phyloP scores from a whole-genome alignment of 73 alveolate genomes.

The Paramecium pentaurelia region DNA sequence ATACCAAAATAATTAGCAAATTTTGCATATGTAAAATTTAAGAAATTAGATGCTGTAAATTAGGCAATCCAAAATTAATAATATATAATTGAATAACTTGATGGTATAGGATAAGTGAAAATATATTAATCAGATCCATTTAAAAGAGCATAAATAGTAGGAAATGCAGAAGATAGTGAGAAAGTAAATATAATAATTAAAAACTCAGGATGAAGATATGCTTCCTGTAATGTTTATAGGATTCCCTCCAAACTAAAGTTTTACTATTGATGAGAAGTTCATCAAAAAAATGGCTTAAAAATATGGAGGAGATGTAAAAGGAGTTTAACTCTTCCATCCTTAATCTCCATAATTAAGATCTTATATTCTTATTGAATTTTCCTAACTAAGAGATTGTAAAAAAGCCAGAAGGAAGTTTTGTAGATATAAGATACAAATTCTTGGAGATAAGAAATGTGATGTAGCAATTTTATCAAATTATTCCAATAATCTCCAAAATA shows the following conservation, averaged over 20 bases:
- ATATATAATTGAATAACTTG: not conserved
- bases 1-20: not conserved
- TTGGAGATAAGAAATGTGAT: constrained; percentile 28
- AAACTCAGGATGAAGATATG: not conserved
- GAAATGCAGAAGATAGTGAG: not conserved
- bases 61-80: not conserved
- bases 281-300: not conserved
- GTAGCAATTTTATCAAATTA: constrained; percentile 2
- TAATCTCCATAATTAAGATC: not conserved
- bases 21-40: constrained; percentile 3
- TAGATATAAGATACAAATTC: not conserved
- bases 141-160: not conserved
- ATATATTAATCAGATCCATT: constrained; percentile 16
- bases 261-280: not conserved
- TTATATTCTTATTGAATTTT: not conserved
- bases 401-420: constrained; percentile 27
- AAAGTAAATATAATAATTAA: not conserved
- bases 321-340: not conserved
- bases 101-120: not conserved
- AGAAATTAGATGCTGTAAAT: not conserved
- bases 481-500: not conserved
- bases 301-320: not conserved
- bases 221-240: constrained; percentile 10
- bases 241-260: not conserved
- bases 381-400: not conserved